A percentile compares a stretch with the other conserved stretches of the same genome.
These are phyloP conservation scores for Epichloe coenophiala DNA, from an alignment of 2,329 filamentous ascomycete genomes.

Conservation along the genomic window DNA sequence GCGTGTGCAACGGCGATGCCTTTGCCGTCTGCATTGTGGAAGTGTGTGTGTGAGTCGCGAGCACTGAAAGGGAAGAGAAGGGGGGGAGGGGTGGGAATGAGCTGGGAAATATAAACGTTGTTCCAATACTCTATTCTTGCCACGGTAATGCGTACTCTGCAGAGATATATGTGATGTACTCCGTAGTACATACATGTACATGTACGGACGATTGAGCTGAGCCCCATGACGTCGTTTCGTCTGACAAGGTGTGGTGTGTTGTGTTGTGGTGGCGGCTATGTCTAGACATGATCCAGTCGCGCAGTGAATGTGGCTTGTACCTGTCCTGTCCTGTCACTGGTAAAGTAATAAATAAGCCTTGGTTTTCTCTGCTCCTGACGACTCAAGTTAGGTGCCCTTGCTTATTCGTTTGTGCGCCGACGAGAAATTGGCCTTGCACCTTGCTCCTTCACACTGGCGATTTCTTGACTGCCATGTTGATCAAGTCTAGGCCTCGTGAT, in stretches of 20 bases:
- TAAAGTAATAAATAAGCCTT: too few relatives aligned
- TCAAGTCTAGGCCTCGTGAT: too few relatives aligned
- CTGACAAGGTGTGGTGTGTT: background rate
- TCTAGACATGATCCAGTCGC: background rate
- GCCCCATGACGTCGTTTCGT: background rate
- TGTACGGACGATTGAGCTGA: background rate
- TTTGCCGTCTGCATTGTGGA: background rate
- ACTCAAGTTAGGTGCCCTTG: too few relatives aligned
- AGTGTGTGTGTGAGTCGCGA: background rate
- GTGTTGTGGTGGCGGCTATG: background rate
- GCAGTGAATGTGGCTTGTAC: background rate
- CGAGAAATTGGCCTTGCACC: too few relatives aligned
- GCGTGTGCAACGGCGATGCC: background rate
- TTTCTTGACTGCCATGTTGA: too few relatives aligned
- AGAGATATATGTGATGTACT: background rate
- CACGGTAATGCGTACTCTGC: too few relatives aligned
- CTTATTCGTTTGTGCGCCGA: too few relatives aligned
- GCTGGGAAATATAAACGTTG: background rate
- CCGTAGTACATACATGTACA: background rate
- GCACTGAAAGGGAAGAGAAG: too few relatives aligned
- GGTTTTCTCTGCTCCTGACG: background rate
- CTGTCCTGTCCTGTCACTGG: background rate
- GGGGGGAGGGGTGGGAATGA: background rate
- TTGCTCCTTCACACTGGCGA: too few relatives aligned
- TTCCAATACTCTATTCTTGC: background rate